phyloP scores from a whole-genome alignment of 805 yeast species.

The Suhomyces canberraensis region DNA sequence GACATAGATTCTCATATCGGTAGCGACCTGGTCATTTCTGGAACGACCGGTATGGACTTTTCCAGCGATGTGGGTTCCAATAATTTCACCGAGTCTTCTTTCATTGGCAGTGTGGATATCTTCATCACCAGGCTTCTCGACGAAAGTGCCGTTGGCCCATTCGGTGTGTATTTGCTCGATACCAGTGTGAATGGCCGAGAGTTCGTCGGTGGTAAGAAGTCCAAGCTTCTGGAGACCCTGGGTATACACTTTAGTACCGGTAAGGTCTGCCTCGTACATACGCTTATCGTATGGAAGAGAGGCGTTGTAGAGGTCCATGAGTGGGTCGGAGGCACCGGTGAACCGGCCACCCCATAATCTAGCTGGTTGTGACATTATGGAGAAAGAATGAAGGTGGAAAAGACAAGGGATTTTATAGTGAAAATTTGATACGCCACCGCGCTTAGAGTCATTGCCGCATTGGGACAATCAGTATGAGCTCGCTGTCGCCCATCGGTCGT shows the following conservation, averaged over 20 bases:
- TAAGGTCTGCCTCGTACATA: slow-evolving; percentile 92
- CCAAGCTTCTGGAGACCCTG: slow-evolving; percentile 79
- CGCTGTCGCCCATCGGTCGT: too few relatives aligned
- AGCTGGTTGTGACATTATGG: slow-evolving; percentile 42
- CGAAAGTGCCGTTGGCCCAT: slow-evolving; percentile 72
- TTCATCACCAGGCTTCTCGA: slow-evolving; percentile 86
- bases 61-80: slow-evolving; percentile 91
- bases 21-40: slow-evolving; percentile 97
- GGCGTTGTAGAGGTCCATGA: slow-evolving; percentile 96
- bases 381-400: background rate
- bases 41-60: slow-evolving; percentile 99
- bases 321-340: slow-evolving; percentile 94
- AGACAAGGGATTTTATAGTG: slow-evolving; percentile 2
- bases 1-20: slow-evolving; percentile 96
- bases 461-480: too few relatives aligned
- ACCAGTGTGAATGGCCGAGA: slow-evolving; percentile 80
- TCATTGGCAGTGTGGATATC: slow-evolving; percentile 99
- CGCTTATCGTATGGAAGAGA: slow-evolving; percentile 93
- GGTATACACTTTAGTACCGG: slow-evolving; percentile 93
- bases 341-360: slow-evolving; percentile 98
- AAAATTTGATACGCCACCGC: slow-evolving; percentile 21
- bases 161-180: slow-evolving; percentile 67
- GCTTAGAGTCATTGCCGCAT: too few relatives aligned
- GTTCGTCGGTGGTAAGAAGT: slow-evolving; percentile 68
- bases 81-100: slow-evolving; percentile 93